Evolutionary conservation across 1,139 yeast genomes (phyloP), one percentile per base, ranked within the genome.

Genomic region (Lodderomyces elongisporus): DNA sequence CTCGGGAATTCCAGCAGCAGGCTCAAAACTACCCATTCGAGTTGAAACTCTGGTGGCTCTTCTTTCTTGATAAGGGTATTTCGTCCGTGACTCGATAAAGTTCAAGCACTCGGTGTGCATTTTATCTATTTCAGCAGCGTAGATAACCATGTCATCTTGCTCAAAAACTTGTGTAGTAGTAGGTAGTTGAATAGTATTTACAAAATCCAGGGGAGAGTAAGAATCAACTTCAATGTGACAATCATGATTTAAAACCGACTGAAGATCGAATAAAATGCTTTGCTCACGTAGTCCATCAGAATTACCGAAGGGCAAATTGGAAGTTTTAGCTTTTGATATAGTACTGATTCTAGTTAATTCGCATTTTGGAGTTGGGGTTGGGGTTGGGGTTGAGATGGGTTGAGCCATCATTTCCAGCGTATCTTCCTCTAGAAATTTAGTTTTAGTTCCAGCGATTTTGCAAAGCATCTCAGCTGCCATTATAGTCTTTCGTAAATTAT

Each of bases 391-490:
- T 42, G 43, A 9, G 64, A 47, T 27, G 49, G 43, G 1, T 46
- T 39, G 2, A 50, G 48, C 22, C 10, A 7, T 7, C 10, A 7
- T 18, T 10, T 18, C 22, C n/a, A n/a, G n/a, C 13, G 4, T n/a
- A n/a, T n/a, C n/a, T n/a, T n/a, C n/a, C n/a, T n/a, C n/a, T n/a
- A n/a, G n/a, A n/a, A n/a, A n/a, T n/a, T n/a, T n/a, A 20, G 22
- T 20, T 7, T 20, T 20, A 8, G 7, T 20, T 10, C 22, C 22
- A 10, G 17, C 14, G 3, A 25, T 34, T 34, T 67, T 73, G 44
- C 84, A 79, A 43, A 77, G 44, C 41, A 73, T 66, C 49, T 85
- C 93, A 26, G 82, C 60, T 5, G 63, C 60, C 50, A 70, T 62
- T 8, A 85, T 52, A 17, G 75, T 63, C 37, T 62, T 64, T 31